These are phyloP conservation scores for Actinomortierella wolfii DNA, from an alignment of 371 early-diverging fungal species.

Conservation along the genomic window DNA sequence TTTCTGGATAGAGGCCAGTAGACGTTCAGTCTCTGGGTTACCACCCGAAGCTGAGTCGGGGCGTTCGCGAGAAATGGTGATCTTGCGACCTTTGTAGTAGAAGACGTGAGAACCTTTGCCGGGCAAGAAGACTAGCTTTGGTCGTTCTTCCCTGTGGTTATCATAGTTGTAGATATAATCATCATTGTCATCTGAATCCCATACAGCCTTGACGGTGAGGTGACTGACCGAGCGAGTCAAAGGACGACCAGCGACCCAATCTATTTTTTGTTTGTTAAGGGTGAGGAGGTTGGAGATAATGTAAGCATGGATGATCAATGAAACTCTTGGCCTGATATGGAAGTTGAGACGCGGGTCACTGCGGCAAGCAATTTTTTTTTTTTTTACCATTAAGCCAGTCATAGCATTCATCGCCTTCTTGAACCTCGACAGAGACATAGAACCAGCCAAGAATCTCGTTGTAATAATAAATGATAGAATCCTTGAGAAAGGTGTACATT, in stretches of 20 bases:
- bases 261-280: conserved; percentile 11
- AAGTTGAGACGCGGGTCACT: no score
- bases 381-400: conserved; percentile 41
- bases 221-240: conserved; percentile 44
- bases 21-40: conserved; percentile 20
- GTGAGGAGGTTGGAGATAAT: not conserved
- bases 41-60: conserved; percentile 32
- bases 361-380: no score
- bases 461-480: conserved; percentile 25
- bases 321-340: no score
- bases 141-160: conserved; percentile 30
- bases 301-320: no score
- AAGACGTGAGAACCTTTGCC: conserved; percentile 41
- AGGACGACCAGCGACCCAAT: conserved; percentile 46
- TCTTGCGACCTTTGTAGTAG: conserved; percentile 43
- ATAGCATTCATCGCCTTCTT: conserved; percentile 46
- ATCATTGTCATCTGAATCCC: conserved; percentile 22
- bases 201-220: conserved; percentile 42
- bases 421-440: conserved; percentile 43
- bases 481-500: conserved; percentile 42
- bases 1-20: conserved; percentile 45
- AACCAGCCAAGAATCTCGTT: conserved; percentile 42
- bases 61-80: conserved; percentile 39
- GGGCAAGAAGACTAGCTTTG: conserved; percentile 36
- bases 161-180: conserved; percentile 14